A percentile compares a stretch with the other conserved stretches of the same genome.
phyloP scores from a whole-genome alignment of 805 yeast genomes.

The Saturnispora serradocipensis region DNA sequence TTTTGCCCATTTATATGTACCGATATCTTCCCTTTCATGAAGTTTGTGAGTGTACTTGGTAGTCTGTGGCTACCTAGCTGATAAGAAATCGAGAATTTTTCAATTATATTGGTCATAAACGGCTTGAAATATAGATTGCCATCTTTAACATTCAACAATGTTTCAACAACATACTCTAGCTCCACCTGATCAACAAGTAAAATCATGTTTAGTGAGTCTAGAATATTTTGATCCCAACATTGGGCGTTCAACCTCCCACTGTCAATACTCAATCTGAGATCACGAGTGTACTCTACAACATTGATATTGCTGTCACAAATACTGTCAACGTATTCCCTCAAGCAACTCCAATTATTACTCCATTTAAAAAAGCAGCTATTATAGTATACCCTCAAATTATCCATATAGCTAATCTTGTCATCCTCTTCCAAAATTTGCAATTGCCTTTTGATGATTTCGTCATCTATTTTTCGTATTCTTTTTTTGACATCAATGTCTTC shows the following conservation, averaged over 20 bases:
- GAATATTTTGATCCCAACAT: not conserved
- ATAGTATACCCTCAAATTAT: not conserved
- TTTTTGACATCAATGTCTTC: not conserved
- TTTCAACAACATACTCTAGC: conserved; percentile 2
- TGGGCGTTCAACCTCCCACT: not conserved
- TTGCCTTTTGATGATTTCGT: not conserved
- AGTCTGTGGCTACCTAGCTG: not conserved
- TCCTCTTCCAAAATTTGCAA: not conserved
- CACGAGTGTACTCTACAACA: not conserved
- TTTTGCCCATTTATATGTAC: not conserved
- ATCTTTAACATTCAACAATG: not conserved
- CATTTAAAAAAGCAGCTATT: not conserved
- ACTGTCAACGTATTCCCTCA: not conserved
- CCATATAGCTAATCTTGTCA: not conserved
- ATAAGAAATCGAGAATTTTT: not conserved
- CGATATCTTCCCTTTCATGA: not conserved
- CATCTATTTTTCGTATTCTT: not conserved
- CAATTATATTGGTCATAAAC: not conserved
- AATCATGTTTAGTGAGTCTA: conserved; percentile 1
- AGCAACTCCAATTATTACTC: not conserved
- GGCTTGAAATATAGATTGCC: not conserved
- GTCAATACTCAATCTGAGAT: not conserved
- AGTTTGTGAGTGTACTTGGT: not conserved
- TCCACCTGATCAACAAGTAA: conserved; percentile 6
- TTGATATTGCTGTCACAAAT: not conserved